phyloP scores from a whole-genome alignment of 768 basidiomycete species.

The Amanita thiersii region DNA sequence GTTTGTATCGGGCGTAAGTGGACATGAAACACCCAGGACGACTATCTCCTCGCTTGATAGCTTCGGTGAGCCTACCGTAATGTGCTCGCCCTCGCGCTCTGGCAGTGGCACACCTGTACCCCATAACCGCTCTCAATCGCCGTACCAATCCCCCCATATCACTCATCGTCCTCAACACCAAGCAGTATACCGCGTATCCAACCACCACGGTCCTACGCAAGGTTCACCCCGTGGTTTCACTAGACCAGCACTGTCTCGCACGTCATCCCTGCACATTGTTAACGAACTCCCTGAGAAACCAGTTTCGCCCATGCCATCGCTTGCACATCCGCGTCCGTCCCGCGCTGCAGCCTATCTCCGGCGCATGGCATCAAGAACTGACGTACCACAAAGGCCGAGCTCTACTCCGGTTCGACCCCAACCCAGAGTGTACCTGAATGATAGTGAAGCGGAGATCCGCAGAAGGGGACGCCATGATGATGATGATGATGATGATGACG shows the following conservation, averaged over 20 bases:
- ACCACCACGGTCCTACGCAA: slow-evolving; percentile 2
- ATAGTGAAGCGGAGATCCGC: slow-evolving; percentile 15
- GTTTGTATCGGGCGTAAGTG: background rate
- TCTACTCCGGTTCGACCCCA: slow-evolving; percentile 20
- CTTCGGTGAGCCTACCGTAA: background rate
- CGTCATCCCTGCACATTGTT: slow-evolving; percentile 1
- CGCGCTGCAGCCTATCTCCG: slow-evolving; percentile 64
- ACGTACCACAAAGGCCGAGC: slow-evolving; percentile 28
- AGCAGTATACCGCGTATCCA: slow-evolving; percentile 1
- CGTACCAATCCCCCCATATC: background rate
- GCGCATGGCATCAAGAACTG: slow-evolving; percentile 59
- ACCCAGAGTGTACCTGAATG: slow-evolving; percentile 21
- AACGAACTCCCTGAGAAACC: background rate
- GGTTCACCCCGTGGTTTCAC: background rate
- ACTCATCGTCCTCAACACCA: slow-evolving; percentile 3
- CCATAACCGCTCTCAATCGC: slow-evolving; percentile 1
- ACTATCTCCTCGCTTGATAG: slow-evolving; percentile 1
- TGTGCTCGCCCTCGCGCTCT: slow-evolving; percentile 2
- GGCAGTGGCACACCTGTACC: background rate
- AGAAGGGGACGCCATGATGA: slow-evolving; percentile 15
- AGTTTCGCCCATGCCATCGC: slow-evolving; percentile 7
- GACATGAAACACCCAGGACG: slow-evolving; percentile 2
- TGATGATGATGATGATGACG: slow-evolving; percentile 22
- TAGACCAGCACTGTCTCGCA: background rate
- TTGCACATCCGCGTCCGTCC: slow-evolving; percentile 32